A percentile compares a stretch with the other conserved stretches of the same genome.
These are phyloP conservation scores for Pugionium dolabratum DNA, from an alignment of 345 rosid genomes.

Conservation along the genomic window DNA sequence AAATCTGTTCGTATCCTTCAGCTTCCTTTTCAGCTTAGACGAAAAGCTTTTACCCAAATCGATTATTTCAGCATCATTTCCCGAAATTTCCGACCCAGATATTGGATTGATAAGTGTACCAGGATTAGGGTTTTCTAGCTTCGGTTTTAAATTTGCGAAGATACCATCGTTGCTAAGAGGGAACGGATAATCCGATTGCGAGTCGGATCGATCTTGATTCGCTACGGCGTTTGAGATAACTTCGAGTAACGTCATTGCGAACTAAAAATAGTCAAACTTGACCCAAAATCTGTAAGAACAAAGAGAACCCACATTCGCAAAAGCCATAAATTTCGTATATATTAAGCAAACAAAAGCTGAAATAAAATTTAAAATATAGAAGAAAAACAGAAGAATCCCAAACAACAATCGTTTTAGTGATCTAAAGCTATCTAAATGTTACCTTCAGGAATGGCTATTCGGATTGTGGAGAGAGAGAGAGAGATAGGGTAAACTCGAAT, in stretches of 20 bases:
- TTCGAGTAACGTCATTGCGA: constrained; percentile 67
- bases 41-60: constrained; percentile 51
- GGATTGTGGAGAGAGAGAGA: background rate
- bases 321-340: constrained; percentile 6
- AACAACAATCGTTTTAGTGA: background rate
- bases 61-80: constrained; percentile 52
- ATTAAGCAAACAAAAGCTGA: background rate
- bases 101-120: constrained; percentile 56
- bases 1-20: constrained; percentile 59
- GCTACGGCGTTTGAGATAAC: constrained; percentile 56
- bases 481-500: background rate
- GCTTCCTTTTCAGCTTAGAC: constrained; percentile 56
- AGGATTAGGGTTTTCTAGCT: constrained; percentile 48
- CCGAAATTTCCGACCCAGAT: constrained; percentile 60
- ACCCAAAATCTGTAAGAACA: constrained; percentile 36
- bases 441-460: constrained; percentile 13
- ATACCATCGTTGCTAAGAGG: constrained; percentile 54
- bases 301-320: constrained; percentile 15
- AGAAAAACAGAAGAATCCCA: background rate
- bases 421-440: background rate
- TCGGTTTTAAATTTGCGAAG: constrained; percentile 62
- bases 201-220: constrained; percentile 33
- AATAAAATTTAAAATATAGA: background rate
- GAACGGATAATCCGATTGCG: constrained; percentile 57
- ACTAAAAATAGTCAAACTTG: constrained; percentile 8